phyloP scores from a whole-genome alignment of 2,329 filamentous ascomycete genomes.

The Pseudopyricularia cyperi region DNA sequence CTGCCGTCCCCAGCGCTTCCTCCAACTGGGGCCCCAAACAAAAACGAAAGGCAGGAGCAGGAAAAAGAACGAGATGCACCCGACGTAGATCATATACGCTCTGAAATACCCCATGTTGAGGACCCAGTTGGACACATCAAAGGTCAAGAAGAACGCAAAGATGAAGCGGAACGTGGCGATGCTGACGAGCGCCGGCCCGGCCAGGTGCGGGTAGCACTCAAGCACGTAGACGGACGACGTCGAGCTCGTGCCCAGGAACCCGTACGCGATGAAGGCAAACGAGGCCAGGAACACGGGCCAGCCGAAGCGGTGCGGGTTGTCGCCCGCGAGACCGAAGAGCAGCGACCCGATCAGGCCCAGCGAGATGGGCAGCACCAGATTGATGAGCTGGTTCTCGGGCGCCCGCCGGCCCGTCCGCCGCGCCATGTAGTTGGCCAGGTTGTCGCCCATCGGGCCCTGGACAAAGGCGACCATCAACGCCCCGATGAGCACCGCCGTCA shows the following conservation, averaged over 20 bases:
- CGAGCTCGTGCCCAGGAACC: constrained; percentile 13
- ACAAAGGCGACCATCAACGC: constrained; percentile 10
- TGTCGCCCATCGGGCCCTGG: constrained; percentile 15
- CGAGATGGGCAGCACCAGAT: constrained; percentile 15
- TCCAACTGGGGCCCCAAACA: constrained; percentile 8
- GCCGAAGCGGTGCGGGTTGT: constrained; percentile 9
- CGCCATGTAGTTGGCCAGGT: constrained; percentile 14
- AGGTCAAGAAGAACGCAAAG: constrained; percentile 15
- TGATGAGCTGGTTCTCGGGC: constrained; percentile 18
- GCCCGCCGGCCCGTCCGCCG: constrained; percentile 10
- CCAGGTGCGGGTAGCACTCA: constrained; percentile 18
- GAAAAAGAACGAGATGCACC: constrained; percentile 16
- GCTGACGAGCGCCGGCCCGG: constrained; percentile 19
- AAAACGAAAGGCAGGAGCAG: constrained; percentile 16
- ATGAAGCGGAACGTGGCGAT: constrained; percentile 16
- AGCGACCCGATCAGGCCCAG: constrained; percentile 16
- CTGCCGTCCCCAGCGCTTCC: neutral
- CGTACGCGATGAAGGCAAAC: constrained; percentile 14
- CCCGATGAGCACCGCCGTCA: constrained; percentile 12
- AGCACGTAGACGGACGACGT: constrained; percentile 17
- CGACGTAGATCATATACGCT: constrained; percentile 16
- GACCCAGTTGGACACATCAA: constrained; percentile 14
- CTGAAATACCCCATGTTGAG: constrained; percentile 12
- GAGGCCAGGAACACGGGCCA: constrained; percentile 15
- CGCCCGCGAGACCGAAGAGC: constrained; percentile 16